Base-by-base conservation (phyloP, 208 protist species). In the Leishmania gerbilli region DNA sequence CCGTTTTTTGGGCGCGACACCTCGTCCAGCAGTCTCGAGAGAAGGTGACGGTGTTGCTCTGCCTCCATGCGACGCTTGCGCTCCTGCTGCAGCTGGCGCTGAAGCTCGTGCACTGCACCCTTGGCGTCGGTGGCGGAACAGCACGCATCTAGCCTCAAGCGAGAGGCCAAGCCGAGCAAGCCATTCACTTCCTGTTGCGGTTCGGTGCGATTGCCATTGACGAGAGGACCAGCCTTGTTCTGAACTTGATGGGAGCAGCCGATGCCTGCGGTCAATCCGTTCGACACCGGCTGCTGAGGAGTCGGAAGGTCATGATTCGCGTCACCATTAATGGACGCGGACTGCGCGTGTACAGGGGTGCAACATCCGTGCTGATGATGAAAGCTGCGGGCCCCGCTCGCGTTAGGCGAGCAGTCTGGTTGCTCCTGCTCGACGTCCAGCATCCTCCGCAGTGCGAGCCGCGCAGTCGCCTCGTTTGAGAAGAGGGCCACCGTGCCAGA, bases 381-480 rank as follows among this genome's bases (percentile, higher is more conserved):
- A 21, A 51, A 19, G 19, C 3, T 76, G 6, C 17, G 17, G 17
- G 31, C 45, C 45, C 47, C 47, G 17, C 13, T 24, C 45, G 51
- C 31, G 17, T 21, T 9, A 8, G 40, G 27, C 13, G 24, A 27
- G 9, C 24, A 31, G 45, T 51, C 31, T 24, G 72, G 76, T 2
- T 42, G 45, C 65, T 71, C 45, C 37, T 45, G 1, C 15, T 31
- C 17, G 51, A 4, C 27, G 53, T 62, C 56, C 56, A 31, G 13
- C 24, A 64, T 75, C 62, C 8, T 72, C 49, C 71, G 64, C 27
- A 93, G 80, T 1, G 81, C 90, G 15, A 82, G 45, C 2, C 88
- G 88, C 5, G 92, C 92, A 1, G 79, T 60, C 27, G 82, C 74
- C 74, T 95, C 92, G 58, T 95, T 88, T 3, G 74, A 74, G 76